These are phyloP conservation scores for Aspergillus pseudoterreus DNA, from an alignment of 2,329 filamentous ascomycete species.

Conservation along the genomic window DNA sequence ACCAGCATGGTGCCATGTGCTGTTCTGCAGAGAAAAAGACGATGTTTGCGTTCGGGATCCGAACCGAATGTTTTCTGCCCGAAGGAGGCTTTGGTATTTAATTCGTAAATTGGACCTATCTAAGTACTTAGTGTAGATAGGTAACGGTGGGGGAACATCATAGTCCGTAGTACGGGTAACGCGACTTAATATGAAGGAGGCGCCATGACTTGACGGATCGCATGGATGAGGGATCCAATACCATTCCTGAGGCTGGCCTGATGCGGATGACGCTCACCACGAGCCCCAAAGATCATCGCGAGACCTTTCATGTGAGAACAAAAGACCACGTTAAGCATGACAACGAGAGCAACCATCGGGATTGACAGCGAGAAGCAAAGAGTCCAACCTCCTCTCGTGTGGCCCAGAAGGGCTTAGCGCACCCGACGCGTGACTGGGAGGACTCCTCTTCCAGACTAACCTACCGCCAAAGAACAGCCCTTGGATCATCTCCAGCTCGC, in stretches of 20 bases:
- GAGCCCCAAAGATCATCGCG: background rate
- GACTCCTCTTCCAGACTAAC: slow-evolving; percentile 25
- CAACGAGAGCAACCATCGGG: background rate
- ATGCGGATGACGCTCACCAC: background rate
- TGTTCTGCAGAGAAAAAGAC: background rate
- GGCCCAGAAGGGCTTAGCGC: slow-evolving; percentile 30
- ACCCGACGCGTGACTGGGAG: slow-evolving; percentile 37
- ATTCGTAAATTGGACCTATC: background rate
- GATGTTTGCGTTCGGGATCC: background rate
- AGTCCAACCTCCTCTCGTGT: slow-evolving; percentile 12
- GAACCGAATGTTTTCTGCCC: background rate
- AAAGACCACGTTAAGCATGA: background rate
- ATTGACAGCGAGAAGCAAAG: background rate
- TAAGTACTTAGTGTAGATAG: background rate
- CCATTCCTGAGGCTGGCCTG: background rate
- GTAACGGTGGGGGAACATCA: slow-evolving; percentile 1
- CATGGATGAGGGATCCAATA: background rate
- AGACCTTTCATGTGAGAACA: background rate
- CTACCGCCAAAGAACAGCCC: slow-evolving; percentile 21
- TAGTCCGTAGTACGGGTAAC: slow-evolving; percentile 8
- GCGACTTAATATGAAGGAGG: background rate
- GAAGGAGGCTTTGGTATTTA: background rate
- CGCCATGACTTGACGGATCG: background rate
- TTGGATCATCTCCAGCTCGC: slow-evolving; percentile 11
- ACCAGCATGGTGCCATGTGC: background rate